phyloP scores from a whole-genome alignment of 148 eudicot species.

The Arctostaphylos glauca region DNA sequence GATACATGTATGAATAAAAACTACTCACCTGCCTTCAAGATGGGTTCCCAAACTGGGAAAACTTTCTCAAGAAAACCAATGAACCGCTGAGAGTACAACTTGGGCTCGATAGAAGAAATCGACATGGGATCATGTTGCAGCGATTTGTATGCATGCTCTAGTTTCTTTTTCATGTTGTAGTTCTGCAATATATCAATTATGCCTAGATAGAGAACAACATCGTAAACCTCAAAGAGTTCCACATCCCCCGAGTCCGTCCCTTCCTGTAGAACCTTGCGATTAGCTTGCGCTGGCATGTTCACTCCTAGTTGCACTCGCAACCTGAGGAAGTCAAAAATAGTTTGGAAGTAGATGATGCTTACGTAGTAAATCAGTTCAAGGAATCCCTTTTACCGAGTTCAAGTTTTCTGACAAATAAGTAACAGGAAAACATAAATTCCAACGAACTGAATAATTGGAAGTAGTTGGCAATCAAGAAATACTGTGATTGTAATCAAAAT shows the following conservation, averaged over 20 bases:
- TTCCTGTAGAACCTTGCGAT: constrained; percentile 51
- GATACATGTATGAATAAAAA: neutral
- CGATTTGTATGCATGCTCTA: constrained; percentile 75
- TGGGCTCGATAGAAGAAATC: constrained; percentile 74
- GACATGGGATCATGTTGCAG: constrained; percentile 55
- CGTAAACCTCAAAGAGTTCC: constrained; percentile 91
- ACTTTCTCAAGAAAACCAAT: constrained; percentile 62
- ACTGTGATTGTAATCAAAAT: too few relatives aligned
- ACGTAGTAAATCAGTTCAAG: neutral
- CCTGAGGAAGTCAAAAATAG: constrained; percentile 32
- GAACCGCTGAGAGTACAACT: constrained; percentile 67
- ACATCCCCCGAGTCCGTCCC: constrained; percentile 54
- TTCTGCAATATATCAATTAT: constrained; percentile 86
- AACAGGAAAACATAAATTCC: too few relatives aligned
- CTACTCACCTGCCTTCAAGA: constrained; percentile 14
- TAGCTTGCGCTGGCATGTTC: constrained; percentile 93
- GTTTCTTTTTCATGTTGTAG: constrained; percentile 74
- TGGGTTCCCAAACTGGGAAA: constrained; percentile 58
- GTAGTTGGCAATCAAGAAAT: too few relatives aligned
- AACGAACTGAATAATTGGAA: too few relatives aligned
- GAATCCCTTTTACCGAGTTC: neutral
- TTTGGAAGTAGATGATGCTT: neutral
- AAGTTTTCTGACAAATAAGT: neutral
- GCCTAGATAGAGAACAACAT: constrained; percentile 92
- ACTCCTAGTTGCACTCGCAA: constrained; percentile 90